Percentiles rank a stretch among this genome's conserved stretches.
phyloP scores from a whole-genome alignment of 192 early-diverging fungal species.

The Thoreauomyces humboldtii region DNA sequence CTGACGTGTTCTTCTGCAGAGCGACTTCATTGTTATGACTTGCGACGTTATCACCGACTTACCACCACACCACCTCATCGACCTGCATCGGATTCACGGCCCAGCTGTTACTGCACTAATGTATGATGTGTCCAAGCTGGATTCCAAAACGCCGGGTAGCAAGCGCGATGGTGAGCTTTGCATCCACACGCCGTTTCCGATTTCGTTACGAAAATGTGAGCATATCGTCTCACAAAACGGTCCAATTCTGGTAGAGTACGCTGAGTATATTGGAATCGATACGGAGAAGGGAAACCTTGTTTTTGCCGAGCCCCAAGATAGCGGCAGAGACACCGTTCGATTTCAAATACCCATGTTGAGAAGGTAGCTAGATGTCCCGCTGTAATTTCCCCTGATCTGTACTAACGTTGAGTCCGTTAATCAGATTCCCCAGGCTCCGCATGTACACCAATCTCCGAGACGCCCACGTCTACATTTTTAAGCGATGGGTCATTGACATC shows the following conservation, averaged over 20 bases:
- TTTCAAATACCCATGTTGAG: conserved; percentile 60
- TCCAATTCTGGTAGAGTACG: conserved; percentile 22
- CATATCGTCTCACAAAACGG: background rate
- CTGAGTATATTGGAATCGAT: conserved; percentile 52
- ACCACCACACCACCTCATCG: conserved; percentile 77
- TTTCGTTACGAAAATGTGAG: no score
- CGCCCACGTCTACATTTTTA: conserved; percentile 90
- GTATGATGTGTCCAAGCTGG: conserved; percentile 74
- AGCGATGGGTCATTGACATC: conserved; percentile 89
- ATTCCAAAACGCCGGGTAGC: conserved; percentile 40
- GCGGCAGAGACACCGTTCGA: conserved; percentile 56
- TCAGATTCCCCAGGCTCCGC: conserved; percentile 72
- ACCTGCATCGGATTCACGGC: conserved; percentile 74
- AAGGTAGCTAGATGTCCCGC: conserved; percentile 38
- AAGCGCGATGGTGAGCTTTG: background rate
- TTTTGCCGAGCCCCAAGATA: conserved; percentile 35
- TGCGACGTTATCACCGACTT: conserved; percentile 91
- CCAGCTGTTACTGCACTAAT: conserved; percentile 81
- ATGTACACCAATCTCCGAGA: conserved; percentile 82
- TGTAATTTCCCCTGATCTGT: background rate
- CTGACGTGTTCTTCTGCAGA: conserved; percentile 31
- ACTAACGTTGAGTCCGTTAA: conserved; percentile 1
- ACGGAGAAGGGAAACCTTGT: conserved; percentile 38
- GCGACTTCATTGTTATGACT: conserved; percentile 86
- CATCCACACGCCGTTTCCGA: no score